Conservation (phyloP, 495 filamentous ascomycete species). For the Hypoxylon fuscum region DNA sequence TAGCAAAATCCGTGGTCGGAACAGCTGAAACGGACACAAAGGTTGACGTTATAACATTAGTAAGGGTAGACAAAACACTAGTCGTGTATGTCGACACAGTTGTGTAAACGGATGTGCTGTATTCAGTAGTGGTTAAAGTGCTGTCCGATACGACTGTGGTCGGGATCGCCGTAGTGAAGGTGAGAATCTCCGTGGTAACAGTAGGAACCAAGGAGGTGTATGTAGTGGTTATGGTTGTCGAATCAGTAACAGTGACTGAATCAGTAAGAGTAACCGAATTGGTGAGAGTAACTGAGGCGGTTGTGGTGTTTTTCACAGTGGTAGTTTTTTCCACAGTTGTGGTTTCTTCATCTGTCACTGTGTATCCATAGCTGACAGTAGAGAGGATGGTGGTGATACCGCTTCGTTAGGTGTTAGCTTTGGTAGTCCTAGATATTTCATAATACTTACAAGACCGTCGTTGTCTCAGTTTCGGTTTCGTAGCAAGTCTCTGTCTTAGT, state of each 20-base stretch:
- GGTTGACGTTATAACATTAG: conserved; percentile 41
- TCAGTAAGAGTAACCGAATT: conserved; percentile 11
- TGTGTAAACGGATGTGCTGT: conserved; percentile 40
- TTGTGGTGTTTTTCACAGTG: background rate
- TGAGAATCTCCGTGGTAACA: conserved; percentile 36
- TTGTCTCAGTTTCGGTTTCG: conserved; percentile 17
- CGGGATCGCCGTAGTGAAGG: conserved; percentile 38
- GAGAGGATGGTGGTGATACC: conserved; percentile 24
- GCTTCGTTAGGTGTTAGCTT: conserved; percentile 25
- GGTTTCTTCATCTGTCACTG: conserved; percentile 18
- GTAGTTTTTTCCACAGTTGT: conserved; percentile 12
- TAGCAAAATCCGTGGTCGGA: conserved; percentile 38
- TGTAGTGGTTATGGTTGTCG: conserved; percentile 41
- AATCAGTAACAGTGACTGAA: conserved; percentile 12
- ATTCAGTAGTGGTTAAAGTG: conserved; percentile 35
- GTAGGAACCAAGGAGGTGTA: conserved; percentile 43
- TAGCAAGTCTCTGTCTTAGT: conserved; percentile 29
- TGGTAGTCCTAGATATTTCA: background rate
- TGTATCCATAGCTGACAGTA: conserved; percentile 23
- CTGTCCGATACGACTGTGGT: conserved; percentile 46
- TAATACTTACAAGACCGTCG: conserved; percentile 39
- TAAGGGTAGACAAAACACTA: conserved; percentile 36
- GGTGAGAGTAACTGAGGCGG: conserved; percentile 7
- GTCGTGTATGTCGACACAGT: conserved; percentile 33
- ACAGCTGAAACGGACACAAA: conserved; percentile 32